Percentiles rank a stretch among this genome's conserved stretches.
Evolutionary conservation across 176 grass and related monocot genomes (phyloP).

Genomic region (Eragrostis curvula): DNA sequence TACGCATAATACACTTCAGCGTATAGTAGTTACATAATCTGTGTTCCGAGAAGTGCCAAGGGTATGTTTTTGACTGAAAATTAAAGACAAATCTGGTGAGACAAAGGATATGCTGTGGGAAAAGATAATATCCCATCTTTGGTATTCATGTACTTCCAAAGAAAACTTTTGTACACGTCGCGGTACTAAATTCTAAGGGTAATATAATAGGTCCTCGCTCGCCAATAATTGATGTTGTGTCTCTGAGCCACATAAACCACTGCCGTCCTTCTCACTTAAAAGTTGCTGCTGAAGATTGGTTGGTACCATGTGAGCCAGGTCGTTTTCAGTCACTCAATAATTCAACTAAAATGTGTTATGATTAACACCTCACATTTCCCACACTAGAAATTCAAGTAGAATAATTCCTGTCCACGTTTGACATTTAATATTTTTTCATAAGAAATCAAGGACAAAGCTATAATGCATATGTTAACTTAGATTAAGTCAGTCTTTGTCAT

Average conservation of each 20-base stretch:
- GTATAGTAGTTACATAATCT: background rate
- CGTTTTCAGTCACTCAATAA: conserved; percentile 41
- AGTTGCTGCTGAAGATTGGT: conserved; percentile 36
- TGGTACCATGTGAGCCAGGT: conserved; percentile 31
- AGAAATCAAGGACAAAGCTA: background rate
- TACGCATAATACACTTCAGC: background rate
- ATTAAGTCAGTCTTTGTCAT: background rate
- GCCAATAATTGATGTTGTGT: conserved; percentile 31
- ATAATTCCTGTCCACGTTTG: conserved; percentile 9
- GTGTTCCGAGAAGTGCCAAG: background rate
- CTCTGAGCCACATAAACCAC: conserved; percentile 18
- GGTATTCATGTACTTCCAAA: background rate
- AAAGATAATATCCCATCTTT: background rate
- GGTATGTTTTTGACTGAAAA: background rate
- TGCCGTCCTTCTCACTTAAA: conserved; percentile 35
- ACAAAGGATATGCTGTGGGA: background rate
- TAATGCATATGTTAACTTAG: background rate
- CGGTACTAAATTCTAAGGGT: background rate
- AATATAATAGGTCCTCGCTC: background rate
- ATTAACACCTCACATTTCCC: conserved; percentile 25
- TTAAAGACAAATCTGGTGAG: conserved; percentile 1
- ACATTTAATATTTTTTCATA: background rate
- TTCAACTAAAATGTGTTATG: conserved; percentile 28
- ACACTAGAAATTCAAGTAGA: background rate
- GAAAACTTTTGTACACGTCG: background rate